Percentiles rank a stretch among this genome's conserved stretches.
These are phyloP conservation scores for Nakazawaea holstii DNA, from an alignment of 805 yeast species.

Conservation along the genomic window DNA sequence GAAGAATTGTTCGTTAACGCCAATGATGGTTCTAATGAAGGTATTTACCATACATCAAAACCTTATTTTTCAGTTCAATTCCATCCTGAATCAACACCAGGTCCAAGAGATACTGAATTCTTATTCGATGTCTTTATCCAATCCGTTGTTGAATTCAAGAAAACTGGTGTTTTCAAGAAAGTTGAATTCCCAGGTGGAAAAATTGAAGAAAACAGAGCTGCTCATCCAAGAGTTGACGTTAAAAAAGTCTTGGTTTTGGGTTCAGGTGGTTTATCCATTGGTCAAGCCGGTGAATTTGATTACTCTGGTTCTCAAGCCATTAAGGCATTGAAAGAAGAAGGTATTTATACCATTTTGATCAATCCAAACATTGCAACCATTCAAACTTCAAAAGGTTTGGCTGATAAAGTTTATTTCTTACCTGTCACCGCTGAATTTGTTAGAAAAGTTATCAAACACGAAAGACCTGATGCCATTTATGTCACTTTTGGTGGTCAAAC, in stretches of 20 bases:
- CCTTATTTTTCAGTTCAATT: conserved; percentile 98
- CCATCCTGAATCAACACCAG: conserved; percentile 99
- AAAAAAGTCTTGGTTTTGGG: conserved; percentile 93
- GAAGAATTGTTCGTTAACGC: conserved; percentile 92
- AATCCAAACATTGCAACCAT: conserved; percentile 98
- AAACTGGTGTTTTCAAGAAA: conserved; percentile 55
- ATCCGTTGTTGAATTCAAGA: conserved; percentile 63
- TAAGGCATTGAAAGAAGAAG: conserved; percentile 96
- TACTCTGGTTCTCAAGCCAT: conserved; percentile 99
- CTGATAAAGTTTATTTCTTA: conserved; percentile 94
- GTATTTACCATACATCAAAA: conserved; percentile 82
- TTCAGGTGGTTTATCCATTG: conserved; percentile 97
- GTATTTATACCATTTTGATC: conserved; percentile 90
- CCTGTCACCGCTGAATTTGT: conserved; percentile 98
- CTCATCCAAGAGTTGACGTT: conserved; percentile 74
- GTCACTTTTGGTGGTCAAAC: conserved; percentile 99
- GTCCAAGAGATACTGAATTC: conserved; percentile 98
- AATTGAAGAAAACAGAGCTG: conserved; percentile 64
- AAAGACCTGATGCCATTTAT: conserved; percentile 95
- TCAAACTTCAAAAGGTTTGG: conserved; percentile 96
- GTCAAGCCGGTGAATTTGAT: conserved; percentile 99
- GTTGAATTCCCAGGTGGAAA: conserved; percentile 91
- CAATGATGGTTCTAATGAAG: conserved; percentile 97
- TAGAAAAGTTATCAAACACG: conserved; percentile 89
- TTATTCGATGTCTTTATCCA: conserved; percentile 89